Evolutionary conservation across 345 rosid species (phyloP).

Genomic region (Bretschneidera sinensis): DNA sequence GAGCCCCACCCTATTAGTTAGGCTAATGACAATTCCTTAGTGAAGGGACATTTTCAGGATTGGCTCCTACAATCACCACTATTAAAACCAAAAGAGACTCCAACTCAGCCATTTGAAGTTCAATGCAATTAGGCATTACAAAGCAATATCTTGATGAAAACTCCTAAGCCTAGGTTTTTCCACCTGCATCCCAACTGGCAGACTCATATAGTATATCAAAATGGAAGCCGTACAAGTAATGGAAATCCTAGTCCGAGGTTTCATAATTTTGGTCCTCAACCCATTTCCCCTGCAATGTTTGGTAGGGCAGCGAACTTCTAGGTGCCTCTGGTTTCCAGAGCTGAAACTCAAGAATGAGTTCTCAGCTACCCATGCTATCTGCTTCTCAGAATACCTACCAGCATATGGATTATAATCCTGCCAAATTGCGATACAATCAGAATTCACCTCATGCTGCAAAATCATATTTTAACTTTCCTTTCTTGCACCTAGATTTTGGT

Average conservation of each 20-base stretch:
- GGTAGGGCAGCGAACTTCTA: slow-evolving; percentile 23
- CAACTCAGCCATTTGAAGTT: slow-evolving; percentile 19
- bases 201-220: slow-evolving; percentile 20
- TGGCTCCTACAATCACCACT: slow-evolving; percentile 24
- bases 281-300: slow-evolving; percentile 19
- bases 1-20: slow-evolving; percentile 21
- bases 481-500: slow-evolving; percentile 29
- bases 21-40: slow-evolving; percentile 10
- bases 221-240: slow-evolving; percentile 14
- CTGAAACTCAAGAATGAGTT: slow-evolving; percentile 23
- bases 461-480: slow-evolving; percentile 37
- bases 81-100: slow-evolving; percentile 23
- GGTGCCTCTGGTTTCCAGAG: slow-evolving; percentile 23
- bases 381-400: slow-evolving; percentile 16
- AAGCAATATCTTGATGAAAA: slow-evolving; percentile 9
- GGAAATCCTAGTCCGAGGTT: slow-evolving; percentile 15
- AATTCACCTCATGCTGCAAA: slow-evolving; percentile 21
- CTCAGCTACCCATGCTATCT: slow-evolving; percentile 20
- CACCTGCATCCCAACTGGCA: slow-evolving; percentile 32
- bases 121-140: slow-evolving; percentile 15
- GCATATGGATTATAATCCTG: slow-evolving; percentile 20
- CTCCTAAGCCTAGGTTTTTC: slow-evolving; percentile 24
- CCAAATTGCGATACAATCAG: slow-evolving; percentile 23
- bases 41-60: slow-evolving; percentile 21
- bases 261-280: slow-evolving; percentile 21